Evolutionary conservation across 2,329 filamentous ascomycete genomes (phyloP).

Genomic region (Colletotrichum filicis): DNA sequence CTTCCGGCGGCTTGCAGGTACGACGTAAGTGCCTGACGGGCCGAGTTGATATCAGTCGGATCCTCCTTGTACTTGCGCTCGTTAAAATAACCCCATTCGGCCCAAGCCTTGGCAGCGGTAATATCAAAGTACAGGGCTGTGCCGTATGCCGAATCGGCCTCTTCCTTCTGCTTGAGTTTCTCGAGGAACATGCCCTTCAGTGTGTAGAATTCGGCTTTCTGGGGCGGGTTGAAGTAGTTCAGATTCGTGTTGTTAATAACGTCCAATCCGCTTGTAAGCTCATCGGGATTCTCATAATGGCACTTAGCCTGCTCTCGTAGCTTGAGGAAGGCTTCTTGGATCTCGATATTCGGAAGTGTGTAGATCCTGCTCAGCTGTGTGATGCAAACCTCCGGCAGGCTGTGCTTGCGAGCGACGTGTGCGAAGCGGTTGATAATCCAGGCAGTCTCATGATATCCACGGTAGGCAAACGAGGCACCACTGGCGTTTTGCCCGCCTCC

Average conservation of each 20-base stretch:
- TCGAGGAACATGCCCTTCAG: slow-evolving; percentile 99
- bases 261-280: slow-evolving; percentile 91
- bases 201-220: slow-evolving; percentile 99
- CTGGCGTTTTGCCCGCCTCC: slow-evolving; percentile 81
- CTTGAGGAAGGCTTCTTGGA: slow-evolving; percentile 98
- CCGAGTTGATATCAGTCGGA: slow-evolving; percentile 81
- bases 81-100: slow-evolving; percentile 99
- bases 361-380: slow-evolving; percentile 97
- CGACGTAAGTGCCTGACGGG: slow-evolving; percentile 92
- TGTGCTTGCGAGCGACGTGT: slow-evolving; percentile 96
- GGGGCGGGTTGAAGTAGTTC: slow-evolving; percentile 94
- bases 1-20: slow-evolving; percentile 96
- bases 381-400: slow-evolving; percentile 96
- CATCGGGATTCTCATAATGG: slow-evolving; percentile 94
- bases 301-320: slow-evolving; percentile 98
- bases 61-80: slow-evolving; percentile 96
- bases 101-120: slow-evolving; percentile 95
- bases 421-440: slow-evolving; percentile 99
- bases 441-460: slow-evolving; percentile 97
- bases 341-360: slow-evolving; percentile 98
- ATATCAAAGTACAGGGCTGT: slow-evolving; percentile 97
- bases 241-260: slow-evolving; percentile 99
- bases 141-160: slow-evolving; percentile 93
- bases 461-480: slow-evolving; percentile 94
- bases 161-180: slow-evolving; percentile 88